Percentiles rank a stretch among this genome's conserved stretches.
These are phyloP conservation scores for Mikania micrantha DNA, from an alignment of 129 eudicot genomes.

Conservation along the genomic window DNA sequence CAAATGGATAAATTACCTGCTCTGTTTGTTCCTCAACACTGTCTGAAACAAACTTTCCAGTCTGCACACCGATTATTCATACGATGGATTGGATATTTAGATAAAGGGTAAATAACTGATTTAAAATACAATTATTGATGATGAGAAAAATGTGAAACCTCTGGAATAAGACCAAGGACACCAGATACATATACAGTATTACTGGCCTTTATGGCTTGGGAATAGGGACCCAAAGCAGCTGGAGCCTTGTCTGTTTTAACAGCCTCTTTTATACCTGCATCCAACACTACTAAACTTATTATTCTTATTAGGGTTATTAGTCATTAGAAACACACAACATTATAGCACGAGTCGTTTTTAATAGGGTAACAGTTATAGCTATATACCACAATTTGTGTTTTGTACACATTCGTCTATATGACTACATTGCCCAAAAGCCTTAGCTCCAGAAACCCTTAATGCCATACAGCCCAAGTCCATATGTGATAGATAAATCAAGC, in stretches of 20 bases:
- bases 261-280: conserved; percentile 71
- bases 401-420: not conserved
- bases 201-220: conserved; percentile 84
- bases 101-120: not conserved
- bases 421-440: not conserved
- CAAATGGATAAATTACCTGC: conserved; percentile 50
- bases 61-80: conserved; percentile 35
- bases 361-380: not conserved
- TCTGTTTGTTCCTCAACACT: conserved; percentile 90
- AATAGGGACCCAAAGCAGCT: conserved; percentile 93
- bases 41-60: conserved; percentile 79
- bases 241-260: conserved; percentile 89
- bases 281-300: not conserved
- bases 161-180: conserved; percentile 84
- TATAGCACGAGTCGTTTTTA: not conserved
- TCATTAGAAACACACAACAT: not conserved
- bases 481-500: not conserved
- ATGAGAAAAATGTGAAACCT: conserved; percentile 37
- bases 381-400: not conserved
- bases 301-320: not conserved
- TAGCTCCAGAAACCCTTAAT: not conserved
- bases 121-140: not conserved
- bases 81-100: not conserved
- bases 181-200: conserved; percentile 78
- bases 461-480: not conserved